Evolutionary conservation across 129 eudicot genomes (phyloP).

Genomic region (Chrysanthemum lavandulifolium): DNA sequence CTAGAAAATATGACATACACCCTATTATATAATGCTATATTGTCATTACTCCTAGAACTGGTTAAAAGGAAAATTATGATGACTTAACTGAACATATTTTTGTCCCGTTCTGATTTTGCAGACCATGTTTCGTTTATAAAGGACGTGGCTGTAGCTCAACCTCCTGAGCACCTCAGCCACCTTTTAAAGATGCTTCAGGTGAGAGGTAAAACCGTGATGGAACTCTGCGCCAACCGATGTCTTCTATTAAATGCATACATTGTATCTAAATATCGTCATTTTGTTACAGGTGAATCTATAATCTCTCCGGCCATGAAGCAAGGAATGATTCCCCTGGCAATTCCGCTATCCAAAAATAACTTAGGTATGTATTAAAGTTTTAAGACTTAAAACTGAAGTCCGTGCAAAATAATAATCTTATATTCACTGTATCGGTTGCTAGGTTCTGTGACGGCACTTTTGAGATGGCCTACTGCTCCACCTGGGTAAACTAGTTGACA

Average conservation of each 20-base stretch:
- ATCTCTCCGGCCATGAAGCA: slow-evolving; percentile 83
- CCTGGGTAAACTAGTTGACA: slow-evolving; percentile 56
- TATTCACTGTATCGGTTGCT: slow-evolving; percentile 15
- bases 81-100: neutral
- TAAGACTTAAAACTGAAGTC: neutral
- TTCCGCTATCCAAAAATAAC: slow-evolving; percentile 70
- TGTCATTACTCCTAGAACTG: neutral
- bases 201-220: slow-evolving; percentile 60
- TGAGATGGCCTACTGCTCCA: slow-evolving; percentile 99
- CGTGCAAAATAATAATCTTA: neutral
- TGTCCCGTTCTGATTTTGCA: slow-evolving; percentile 34
- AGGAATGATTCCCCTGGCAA: slow-evolving; percentile 85
- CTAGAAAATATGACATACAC: no score
- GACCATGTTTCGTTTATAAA: slow-evolving; percentile 79
- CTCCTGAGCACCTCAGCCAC: slow-evolving; percentile 86
- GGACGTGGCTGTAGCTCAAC: slow-evolving; percentile 76
- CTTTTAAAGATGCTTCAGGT: slow-evolving; percentile 86
- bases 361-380: slow-evolving; percentile 37
- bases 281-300: slow-evolving; percentile 67
- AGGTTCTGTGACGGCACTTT: slow-evolving; percentile 85
- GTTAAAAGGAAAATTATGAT: neutral
- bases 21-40: no score
- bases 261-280: neutral
- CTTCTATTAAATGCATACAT: neutral
- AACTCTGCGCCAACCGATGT: neutral